Base-by-base conservation (phyloP, 2,329 filamentous ascomycete genomes). In the Claviceps quebecensis region DNA sequence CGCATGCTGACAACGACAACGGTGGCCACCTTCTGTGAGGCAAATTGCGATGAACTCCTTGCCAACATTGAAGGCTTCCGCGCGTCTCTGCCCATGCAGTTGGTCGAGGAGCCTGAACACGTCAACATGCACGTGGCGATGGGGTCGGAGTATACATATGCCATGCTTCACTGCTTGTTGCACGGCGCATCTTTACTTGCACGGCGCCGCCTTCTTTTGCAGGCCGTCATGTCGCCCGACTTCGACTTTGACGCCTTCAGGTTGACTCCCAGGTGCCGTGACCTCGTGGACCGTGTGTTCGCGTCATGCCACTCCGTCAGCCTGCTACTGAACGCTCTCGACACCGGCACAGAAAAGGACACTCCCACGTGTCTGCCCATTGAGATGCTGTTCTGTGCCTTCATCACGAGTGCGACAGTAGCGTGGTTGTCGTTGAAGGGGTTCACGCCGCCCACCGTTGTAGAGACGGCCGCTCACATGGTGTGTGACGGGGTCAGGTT, bases 351-450 rank as follows among this genome's bases (percentile, higher is more conserved):
- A 1, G 77, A 81, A 49, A 80, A 80, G 65, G 76, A 80, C 50
- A 68, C 70, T 23, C 69, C 74, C n/a, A 67, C 76, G n/a, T 79
- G 74, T 63, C 78, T 80, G 64, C 78, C 78, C 39, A 77, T 81
- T 51, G 78, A 80, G 55, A 81, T 81, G 78, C 68, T 81, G 13
- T 81, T 81, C 61, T 76, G 77, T 0, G 74, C 77, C 48, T 81
- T 81, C 55, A 80, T 77, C 0, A 76, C 77, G 2, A 77, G 77
- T 54, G 77, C 77, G 2, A 81, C 78, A 1, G 74, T 80, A 1
- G 78, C 78, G 13, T 81, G 80, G 63, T 69, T 81, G 34, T 78
- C 77, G n/a, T 70, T 81, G 45, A 81, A 80, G 65, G 76, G 77
- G 9, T 62, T 81, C 7, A 77, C 77, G 0, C 77, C 77, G 1